Evolutionary conservation across 768 basidiomycete species (phyloP), one percentile per base, ranked within the genome.

Genomic region (Amylocystis lapponica): DNA sequence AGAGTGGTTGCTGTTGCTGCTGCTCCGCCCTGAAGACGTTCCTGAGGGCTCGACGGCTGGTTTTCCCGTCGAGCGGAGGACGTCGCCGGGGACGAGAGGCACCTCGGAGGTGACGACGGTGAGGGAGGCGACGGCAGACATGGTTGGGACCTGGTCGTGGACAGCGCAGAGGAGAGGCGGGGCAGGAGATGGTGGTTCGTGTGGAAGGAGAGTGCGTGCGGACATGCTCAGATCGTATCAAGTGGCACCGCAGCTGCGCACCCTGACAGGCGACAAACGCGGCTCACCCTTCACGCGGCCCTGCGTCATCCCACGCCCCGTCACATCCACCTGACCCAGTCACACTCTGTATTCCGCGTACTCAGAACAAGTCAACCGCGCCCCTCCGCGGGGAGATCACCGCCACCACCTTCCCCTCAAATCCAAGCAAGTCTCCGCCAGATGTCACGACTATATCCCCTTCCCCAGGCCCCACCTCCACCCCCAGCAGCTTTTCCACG

Each of bases 1-100:
- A 22, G 45, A 7, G 20, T 39, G 19, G 26, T 19, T 4, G 43
- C 21, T 1, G 32, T 23, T 1, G 32, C 34, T 3, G 40, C 11
- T 19, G 36, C 17, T 7, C 9, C 17, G 36, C 17, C 8, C 39
- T 42, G 50, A 40, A 3, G 34, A 16, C 19, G 30, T 25, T 13
- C 37, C 39, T n/a, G 22, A 39, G 2, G 40, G 71, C 22, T 54
- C 56, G 47, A 85, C 82, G 1, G 81, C 81, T 12, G 80, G 75
- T 30, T 72, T 72, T 53, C 83, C 81, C 57, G 71, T 83, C 21
- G 87, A 50, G 43, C 73, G 64, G 59, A 82, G 76, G 4, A 79
- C 82, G 30, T 79, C 79, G 20, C 84, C 53, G 19, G 51, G 75
- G 42, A 83, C 67, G 56, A 71, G 75, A 3, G 81, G 80, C 21